Percentiles rank a stretch among this genome's conserved stretches.
Conservation (phyloP, 2,329 filamentous ascomycete genomes). For the Trichoderma sp. region DNA sequence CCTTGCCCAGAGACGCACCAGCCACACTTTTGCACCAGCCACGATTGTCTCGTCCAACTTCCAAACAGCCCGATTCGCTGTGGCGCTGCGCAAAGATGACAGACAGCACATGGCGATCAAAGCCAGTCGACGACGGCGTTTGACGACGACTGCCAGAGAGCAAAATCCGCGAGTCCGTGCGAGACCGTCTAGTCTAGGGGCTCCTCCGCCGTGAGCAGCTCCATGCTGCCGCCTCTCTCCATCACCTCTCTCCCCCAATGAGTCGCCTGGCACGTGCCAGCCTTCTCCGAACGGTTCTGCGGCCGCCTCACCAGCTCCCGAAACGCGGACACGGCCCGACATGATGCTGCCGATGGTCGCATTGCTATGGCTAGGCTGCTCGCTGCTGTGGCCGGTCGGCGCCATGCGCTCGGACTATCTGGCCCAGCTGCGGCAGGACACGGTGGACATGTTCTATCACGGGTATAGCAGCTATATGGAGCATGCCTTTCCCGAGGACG, state of each 20-base stretch:
- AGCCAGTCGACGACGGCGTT: slow-evolving; percentile 4
- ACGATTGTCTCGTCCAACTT: not conserved
- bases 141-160: not conserved
- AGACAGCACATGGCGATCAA: slow-evolving; percentile 10
- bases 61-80: not conserved
- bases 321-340: slow-evolving; percentile 23
- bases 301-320: not conserved
- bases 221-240: slow-evolving; percentile 12
- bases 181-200: not conserved
- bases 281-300: slow-evolving; percentile 15
- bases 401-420: slow-evolving; percentile 58
- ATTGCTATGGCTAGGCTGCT: slow-evolving; percentile 29
- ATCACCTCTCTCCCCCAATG: slow-evolving; percentile 25
- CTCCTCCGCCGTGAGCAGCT: not conserved
- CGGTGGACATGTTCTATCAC: slow-evolving; percentile 88
- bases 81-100: slow-evolving; percentile 21
- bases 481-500: slow-evolving; percentile 93
- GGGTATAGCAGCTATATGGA: slow-evolving; percentile 94
- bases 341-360: slow-evolving; percentile 31
- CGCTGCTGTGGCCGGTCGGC: slow-evolving; percentile 42
- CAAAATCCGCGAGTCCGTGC: not conserved
- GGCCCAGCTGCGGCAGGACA: slow-evolving; percentile 56
- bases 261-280: slow-evolving; percentile 25
- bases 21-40: slow-evolving; percentile 15
- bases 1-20: not conserved